Evolutionary conservation across 768 basidiomycete species (phyloP).

Genomic region (Rhodotorula kratochvilovae): DNA sequence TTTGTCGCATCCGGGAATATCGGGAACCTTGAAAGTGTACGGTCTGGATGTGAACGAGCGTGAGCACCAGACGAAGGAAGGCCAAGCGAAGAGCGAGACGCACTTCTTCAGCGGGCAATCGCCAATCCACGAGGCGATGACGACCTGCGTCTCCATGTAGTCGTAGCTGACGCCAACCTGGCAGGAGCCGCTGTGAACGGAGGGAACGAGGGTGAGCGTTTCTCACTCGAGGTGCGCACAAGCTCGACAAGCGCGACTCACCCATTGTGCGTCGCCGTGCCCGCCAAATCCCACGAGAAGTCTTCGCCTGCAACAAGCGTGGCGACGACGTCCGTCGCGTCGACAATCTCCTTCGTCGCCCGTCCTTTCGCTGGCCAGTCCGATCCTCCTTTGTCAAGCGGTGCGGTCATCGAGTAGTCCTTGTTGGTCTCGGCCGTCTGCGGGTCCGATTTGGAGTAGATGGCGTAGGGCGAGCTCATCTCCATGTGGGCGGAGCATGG

Average conservation of each 20-base stretch:
- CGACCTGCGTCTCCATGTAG: conserved; percentile 12
- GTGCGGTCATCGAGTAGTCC: conserved; percentile 29
- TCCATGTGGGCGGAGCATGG: neutral
- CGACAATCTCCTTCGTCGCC: neutral
- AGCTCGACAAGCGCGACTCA: neutral
- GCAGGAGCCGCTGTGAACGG: neutral
- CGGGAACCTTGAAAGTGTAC: conserved; percentile 32
- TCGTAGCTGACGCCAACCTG: conserved; percentile 26
- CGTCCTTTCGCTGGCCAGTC: conserved; percentile 13
- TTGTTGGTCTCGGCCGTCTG: conserved; percentile 16
- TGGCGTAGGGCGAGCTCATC: conserved; percentile 9
- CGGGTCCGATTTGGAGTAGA: conserved; percentile 12
- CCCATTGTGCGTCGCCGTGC: conserved; percentile 25
- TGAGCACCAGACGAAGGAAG: neutral
- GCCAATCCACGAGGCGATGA: conserved; percentile 20
- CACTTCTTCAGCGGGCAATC: conserved; percentile 13
- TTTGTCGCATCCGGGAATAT: conserved; percentile 10
- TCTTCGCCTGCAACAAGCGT: conserved; percentile 22
- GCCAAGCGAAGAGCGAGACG: neutral
- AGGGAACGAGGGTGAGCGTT: no score
- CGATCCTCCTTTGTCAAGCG: conserved; percentile 3
- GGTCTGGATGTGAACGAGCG: neutral
- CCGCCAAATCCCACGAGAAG: conserved; percentile 11
- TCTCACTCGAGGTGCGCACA: no score
- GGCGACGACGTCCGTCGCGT: conserved; percentile 5